These are phyloP conservation scores for Circinella umbellata DNA, from an alignment of 371 early-diverging fungal genomes.

Conservation along the genomic window DNA sequence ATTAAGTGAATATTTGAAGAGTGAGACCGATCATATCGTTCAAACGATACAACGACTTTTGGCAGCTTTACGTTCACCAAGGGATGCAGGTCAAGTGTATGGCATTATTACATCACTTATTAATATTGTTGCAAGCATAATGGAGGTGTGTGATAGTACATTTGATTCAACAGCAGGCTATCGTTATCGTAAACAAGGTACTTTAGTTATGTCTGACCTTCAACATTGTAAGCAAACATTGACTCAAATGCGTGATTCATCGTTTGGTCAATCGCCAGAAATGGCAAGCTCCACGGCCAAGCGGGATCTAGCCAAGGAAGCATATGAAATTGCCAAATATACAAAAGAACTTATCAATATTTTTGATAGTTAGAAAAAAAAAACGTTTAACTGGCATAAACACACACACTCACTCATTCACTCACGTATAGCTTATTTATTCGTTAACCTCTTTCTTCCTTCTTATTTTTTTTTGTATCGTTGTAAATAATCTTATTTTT, in stretches of 20 bases:
- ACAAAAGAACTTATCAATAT: constrained; percentile 75
- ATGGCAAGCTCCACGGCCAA: constrained; percentile 71
- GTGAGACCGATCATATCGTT: constrained; percentile 86
- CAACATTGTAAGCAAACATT: constrained; percentile 69
- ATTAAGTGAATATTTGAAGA: constrained; percentile 73
- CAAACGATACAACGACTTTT: constrained; percentile 85
- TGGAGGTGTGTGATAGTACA: constrained; percentile 46
- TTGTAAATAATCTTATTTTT: constrained; percentile 5
- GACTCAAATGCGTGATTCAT: constrained; percentile 65
- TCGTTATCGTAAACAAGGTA: constrained; percentile 44
- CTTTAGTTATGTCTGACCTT: constrained; percentile 72
- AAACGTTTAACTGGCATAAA: too few species aligned
- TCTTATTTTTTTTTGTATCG: background rate
- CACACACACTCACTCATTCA: background rate
- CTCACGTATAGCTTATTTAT: background rate
- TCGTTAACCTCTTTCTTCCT: too few species aligned
- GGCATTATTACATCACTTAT: constrained; percentile 74
- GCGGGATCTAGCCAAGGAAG: constrained; percentile 84
- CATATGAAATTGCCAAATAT: constrained; percentile 92
- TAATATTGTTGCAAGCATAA: constrained; percentile 50
- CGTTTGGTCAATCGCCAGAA: constrained; percentile 42
- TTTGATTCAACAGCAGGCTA: constrained; percentile 46
- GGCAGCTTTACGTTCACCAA: constrained; percentile 68
- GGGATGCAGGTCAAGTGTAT: constrained; percentile 70
- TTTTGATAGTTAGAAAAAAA: constrained; percentile 29